phyloP scores from a whole-genome alignment of 257 asterid genomes.

The Penstemon davidsonii region DNA sequence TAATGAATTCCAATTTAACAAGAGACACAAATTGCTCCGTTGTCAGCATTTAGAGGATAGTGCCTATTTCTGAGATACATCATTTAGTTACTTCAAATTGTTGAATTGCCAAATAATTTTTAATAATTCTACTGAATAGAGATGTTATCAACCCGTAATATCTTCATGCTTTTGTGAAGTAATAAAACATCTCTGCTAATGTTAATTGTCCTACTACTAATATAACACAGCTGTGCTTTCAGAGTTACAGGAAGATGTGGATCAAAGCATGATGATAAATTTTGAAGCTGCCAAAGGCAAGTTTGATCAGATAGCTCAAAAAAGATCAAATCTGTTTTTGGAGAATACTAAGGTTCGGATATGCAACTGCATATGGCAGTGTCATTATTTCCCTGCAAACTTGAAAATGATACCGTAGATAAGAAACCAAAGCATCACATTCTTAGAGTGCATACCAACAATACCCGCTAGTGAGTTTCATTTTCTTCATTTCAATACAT shows the following conservation, averaged over 20 bases:
- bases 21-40: not conserved
- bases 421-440: constrained; percentile 13
- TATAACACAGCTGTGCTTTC: constrained; percentile 31
- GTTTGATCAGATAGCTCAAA: constrained; percentile 50
- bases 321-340: constrained; percentile 43
- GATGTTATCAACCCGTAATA: constrained; percentile 14
- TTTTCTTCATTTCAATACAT: not conserved
- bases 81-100: constrained; percentile 2
- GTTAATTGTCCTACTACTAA: constrained; percentile 17
- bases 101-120: not conserved
- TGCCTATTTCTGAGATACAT: not conserved
- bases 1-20: constrained; percentile 16
- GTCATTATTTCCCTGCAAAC: constrained; percentile 13
- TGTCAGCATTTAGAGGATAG: not conserved
- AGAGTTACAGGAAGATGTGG: constrained; percentile 43
- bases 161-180: constrained; percentile 6
- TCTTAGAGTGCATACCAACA: constrained; percentile 7
- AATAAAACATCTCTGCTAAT: constrained; percentile 22
- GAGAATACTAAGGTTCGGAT: constrained; percentile 57
- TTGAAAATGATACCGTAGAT: not conserved
- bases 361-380: constrained; percentile 14
- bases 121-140: constrained; percentile 5
- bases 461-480: too few relatives aligned
- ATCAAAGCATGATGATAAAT: constrained; percentile 37
- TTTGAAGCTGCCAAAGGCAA: constrained; percentile 56